Evolutionary conservation across 2,329 filamentous ascomycete genomes (phyloP).

Genomic region (Chrysoporthe austroafricana): DNA sequence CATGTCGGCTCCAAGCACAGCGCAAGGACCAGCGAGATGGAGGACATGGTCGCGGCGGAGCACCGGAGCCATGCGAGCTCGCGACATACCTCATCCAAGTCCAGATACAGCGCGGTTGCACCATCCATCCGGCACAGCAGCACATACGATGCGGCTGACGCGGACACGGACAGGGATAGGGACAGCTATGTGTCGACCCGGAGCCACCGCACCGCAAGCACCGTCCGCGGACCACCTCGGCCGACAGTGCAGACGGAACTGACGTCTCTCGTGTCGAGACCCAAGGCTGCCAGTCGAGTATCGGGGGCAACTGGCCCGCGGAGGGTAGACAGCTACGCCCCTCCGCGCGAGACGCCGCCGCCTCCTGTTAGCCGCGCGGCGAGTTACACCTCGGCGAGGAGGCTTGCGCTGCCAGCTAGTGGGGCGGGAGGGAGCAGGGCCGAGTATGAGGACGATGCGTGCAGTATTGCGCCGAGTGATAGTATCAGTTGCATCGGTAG

Average conservation of each 20-base stretch:
- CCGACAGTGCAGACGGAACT: conserved; percentile 29
- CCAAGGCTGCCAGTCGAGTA: conserved; percentile 36
- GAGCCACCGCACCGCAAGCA: conserved; percentile 43
- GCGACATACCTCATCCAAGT: conserved; percentile 27
- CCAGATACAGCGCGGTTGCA: conserved; percentile 17
- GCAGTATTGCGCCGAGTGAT: conserved; percentile 62
- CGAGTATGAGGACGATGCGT: conserved; percentile 49
- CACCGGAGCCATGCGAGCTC: conserved; percentile 31
- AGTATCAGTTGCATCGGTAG: conserved; percentile 65
- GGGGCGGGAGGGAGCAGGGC: conserved; percentile 46
- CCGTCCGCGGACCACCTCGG: conserved; percentile 36
- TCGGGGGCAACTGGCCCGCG: conserved; percentile 31
- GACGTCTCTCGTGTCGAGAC: conserved; percentile 33
- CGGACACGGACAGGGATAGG: conserved; percentile 41
- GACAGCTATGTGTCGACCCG: conserved; percentile 51
- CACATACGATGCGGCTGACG: conserved; percentile 34
- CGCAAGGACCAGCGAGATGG: conserved; percentile 33
- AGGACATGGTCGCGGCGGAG: conserved; percentile 12
- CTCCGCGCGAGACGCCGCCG: conserved; percentile 24
- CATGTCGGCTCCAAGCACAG: conserved; percentile 40
- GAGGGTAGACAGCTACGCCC: conserved; percentile 32
- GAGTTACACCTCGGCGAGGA: conserved; percentile 37
- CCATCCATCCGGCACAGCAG: conserved; percentile 31
- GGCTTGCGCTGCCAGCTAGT: conserved; percentile 47
- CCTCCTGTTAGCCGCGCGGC: conserved; percentile 28